Base-by-base conservation (phyloP, 75 land plant species). In the Chamaecyparis obtusa region DNA sequence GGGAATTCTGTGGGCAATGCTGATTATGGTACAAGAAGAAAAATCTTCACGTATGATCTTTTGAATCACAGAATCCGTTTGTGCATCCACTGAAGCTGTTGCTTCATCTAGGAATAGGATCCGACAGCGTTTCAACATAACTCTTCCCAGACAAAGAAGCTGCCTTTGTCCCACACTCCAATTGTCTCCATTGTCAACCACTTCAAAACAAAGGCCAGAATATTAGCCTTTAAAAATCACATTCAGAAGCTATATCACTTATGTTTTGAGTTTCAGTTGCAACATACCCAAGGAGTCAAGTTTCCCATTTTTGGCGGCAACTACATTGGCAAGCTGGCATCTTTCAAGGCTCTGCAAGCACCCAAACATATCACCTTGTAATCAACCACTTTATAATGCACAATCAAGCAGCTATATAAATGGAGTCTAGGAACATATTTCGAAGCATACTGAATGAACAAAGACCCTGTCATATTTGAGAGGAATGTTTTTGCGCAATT, bases 241-340 rank as follows among this genome's bases (percentile, higher is more conserved):
- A 51, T 37, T 5, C 27, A 78, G 81, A 78, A 37, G 44, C 44
- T 39, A 78, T 7, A 27, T 39, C 39, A 41, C 81, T 39, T 49
- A n/a, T 21, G 11, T 9, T 10, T 64, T 78, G 51, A 49, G 5
- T 44, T 86, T 75, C 60, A 37, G 19, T 44, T 55, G 39, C 39
- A 86, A 39, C 43, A 13, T 89, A 94, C 97, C 97, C 55, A 78
- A 41, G 51, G 96, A 84, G 85, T 94, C 96, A 19, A 93, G 92
- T 84, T 94, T 92, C 17, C 90, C 97, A 39, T 92, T 94, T 88
- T 93, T 96, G 71, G 89, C 67, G 71, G 92, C 91, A 41, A 94
- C 94, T 1, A 91, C 93, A 69, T 97, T 94, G 86, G 94, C 93
- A 11, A 98, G 94, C 83, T 98, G 99, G 90, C 99, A 98, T 13